These are phyloP conservation scores for Rhizophagus sp. DNA, from an alignment of 192 early-diverging fungal genomes.

Conservation along the genomic window DNA sequence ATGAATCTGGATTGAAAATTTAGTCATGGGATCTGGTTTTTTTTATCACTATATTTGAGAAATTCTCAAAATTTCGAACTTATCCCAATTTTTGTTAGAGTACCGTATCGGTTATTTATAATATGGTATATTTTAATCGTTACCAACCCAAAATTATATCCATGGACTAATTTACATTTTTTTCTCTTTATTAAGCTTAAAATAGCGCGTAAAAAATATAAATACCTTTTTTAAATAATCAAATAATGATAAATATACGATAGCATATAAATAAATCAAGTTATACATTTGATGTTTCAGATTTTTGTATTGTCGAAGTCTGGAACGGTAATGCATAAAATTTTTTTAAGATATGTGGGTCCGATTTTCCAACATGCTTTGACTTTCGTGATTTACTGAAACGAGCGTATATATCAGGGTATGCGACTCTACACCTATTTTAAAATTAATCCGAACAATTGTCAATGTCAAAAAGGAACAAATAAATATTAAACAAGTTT, in stretches of 20 bases:
- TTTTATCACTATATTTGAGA: no score
- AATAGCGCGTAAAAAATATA: no score
- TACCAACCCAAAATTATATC: no score
- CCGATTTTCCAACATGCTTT: not conserved
- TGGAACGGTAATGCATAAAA: not conserved
- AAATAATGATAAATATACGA: not conserved
- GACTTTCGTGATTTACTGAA: not conserved
- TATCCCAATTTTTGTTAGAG: no score
- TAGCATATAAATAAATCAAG: not conserved
- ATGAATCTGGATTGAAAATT: no score
- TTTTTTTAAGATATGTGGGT: not conserved
- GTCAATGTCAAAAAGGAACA: not conserved
- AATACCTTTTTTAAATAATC: no score
- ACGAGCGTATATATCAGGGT: not conserved
- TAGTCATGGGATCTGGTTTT: no score
- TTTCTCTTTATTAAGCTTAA: no score
- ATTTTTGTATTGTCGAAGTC: not conserved
- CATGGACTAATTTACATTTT: no score
- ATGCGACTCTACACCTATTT: not conserved
- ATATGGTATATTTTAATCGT: no score
- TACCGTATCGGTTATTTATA: no score
- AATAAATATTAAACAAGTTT: not conserved
- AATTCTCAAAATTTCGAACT: no score
- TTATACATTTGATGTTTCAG: not conserved
- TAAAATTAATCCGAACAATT: not conserved